Evolutionary conservation across 139 green algal genomes (phyloP), one percentile per base, ranked within the genome.

Genomic region (Haematococcus sp.): DNA sequence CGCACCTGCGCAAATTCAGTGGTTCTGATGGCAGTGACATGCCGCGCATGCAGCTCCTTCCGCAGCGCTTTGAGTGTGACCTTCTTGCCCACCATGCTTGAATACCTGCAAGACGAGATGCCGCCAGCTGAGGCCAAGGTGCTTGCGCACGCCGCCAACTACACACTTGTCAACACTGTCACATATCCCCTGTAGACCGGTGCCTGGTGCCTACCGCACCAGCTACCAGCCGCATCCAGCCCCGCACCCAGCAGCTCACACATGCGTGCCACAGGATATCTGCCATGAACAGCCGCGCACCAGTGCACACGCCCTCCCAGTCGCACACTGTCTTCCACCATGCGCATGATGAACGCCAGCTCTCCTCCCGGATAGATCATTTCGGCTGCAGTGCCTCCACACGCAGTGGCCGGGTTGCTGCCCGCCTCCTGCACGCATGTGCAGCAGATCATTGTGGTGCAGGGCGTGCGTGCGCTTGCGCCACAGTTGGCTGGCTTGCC

Each of bases 341-440:
- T 98, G 17, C 64, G 79, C 20, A 51, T 58, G 13, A 98, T 83
- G 68, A 98, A 98, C 0, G 87, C 88, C 70, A 87, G 51, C 87
- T 98, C 95, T 11, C 95, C 95, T 1, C 94, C 94, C 4, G 87
- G 84, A 66, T 84, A 96, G 52, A 94, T 86, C 91, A 97, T 98
- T 84, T 98, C 95, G 1, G 49, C 83, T 0, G 81, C 63, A 0
- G 89, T 95, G 54, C 91, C 90, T 58, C 74, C 76, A 58, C 83
- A 97, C 0, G 82, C 88, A 0, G 94, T 97, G 72, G 75, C 76
- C 1, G 94, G 94, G 73, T 98, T 98, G 16, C 60, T 66, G 15
- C 76, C 81, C 1, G 92, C 91, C 28, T 97, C 85, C 27, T 72
- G 40, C 32, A 76, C 25, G 3, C 4, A 15, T 20, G 28, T 9